These are phyloP conservation scores for Heterobasidion occidentale DNA, from an alignment of 1,284 basidiomycete species.

Conservation along the genomic window DNA sequence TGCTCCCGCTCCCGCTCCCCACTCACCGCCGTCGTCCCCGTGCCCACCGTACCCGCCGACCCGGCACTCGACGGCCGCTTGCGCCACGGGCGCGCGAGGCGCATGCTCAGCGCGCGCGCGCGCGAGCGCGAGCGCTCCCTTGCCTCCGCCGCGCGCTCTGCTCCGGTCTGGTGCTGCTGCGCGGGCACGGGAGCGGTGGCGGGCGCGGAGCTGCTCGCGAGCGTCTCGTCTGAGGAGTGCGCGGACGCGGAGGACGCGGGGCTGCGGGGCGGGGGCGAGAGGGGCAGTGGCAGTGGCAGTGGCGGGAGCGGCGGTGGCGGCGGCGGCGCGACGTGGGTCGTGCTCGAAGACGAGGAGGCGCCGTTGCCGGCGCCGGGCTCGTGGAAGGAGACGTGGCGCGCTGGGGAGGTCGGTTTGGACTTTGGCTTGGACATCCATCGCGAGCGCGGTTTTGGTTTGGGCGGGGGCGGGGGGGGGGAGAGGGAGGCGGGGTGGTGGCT, in stretches of 20 bases:
- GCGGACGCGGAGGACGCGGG: not conserved
- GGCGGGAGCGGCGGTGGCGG: not conserved
- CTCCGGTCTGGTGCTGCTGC: not conserved
- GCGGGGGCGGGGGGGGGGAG: not conserved
- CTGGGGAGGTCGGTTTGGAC: not conserved
- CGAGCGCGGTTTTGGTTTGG: not conserved
- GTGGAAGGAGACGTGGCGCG: constrained; percentile 8
- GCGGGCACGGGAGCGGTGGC: not conserved
- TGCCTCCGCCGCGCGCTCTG: not conserved
- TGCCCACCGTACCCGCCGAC: not conserved
- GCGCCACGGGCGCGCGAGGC: not conserved
- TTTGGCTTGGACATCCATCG: not conserved
- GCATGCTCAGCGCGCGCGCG: not conserved
- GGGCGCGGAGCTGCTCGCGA: not conserved
- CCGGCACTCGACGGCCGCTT: not conserved
- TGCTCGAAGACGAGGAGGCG: not conserved
- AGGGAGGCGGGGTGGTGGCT: not conserved
- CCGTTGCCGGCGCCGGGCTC: not conserved
- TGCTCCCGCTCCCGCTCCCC: no score
- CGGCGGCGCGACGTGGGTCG: not conserved
- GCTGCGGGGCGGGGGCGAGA: constrained; percentile 1
- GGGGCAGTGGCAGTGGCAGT: not conserved
- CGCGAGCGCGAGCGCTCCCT: not conserved
- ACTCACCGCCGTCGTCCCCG: not conserved
- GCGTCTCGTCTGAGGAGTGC: not conserved